Percentiles rank a stretch among this genome's conserved stretches.
phyloP scores from a whole-genome alignment of 202 grass and related monocot genomes.

The Eragrostis tef region DNA sequence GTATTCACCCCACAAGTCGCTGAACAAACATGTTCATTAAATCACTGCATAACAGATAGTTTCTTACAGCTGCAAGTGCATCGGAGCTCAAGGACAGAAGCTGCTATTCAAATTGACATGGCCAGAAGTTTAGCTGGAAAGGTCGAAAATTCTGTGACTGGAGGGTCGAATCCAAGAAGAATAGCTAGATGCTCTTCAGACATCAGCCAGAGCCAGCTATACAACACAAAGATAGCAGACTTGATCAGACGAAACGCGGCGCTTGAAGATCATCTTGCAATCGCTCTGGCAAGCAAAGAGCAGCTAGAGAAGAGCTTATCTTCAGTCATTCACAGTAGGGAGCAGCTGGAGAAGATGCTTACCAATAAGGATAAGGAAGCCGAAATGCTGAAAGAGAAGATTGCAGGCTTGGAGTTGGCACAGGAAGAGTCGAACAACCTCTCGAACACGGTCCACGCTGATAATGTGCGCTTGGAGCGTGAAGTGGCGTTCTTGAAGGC shows the following conservation, averaged over 20 bases:
- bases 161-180: slow-evolving; percentile 48
- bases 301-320: slow-evolving; percentile 71
- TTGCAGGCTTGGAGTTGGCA: slow-evolving; percentile 70
- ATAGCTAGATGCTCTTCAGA: slow-evolving; percentile 69
- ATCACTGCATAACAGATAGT: slow-evolving; percentile 32
- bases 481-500: slow-evolving; percentile 94
- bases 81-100: slow-evolving; percentile 9
- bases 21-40: slow-evolving; percentile 18
- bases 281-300: slow-evolving; percentile 61
- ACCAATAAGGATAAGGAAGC: slow-evolving; percentile 64
- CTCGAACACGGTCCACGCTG: slow-evolving; percentile 79
- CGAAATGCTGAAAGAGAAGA: slow-evolving; percentile 78
- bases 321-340: slow-evolving; percentile 59
- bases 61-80: slow-evolving; percentile 52
- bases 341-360: slow-evolving; percentile 75
- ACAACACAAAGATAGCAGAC: slow-evolving; percentile 70
- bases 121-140: slow-evolving; percentile 33
- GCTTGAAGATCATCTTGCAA: slow-evolving; percentile 65
- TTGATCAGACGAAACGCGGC: slow-evolving; percentile 59
- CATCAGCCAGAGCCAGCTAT: slow-evolving; percentile 67
- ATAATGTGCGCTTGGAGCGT: slow-evolving; percentile 86
- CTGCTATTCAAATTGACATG: slow-evolving; percentile 36
- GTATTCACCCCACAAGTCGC: slow-evolving; percentile 6
- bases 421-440: slow-evolving; percentile 90
- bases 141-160: slow-evolving; percentile 26